Conservation (phyloP, 176 grass and related monocot genomes). For the Poa pratensis region DNA sequence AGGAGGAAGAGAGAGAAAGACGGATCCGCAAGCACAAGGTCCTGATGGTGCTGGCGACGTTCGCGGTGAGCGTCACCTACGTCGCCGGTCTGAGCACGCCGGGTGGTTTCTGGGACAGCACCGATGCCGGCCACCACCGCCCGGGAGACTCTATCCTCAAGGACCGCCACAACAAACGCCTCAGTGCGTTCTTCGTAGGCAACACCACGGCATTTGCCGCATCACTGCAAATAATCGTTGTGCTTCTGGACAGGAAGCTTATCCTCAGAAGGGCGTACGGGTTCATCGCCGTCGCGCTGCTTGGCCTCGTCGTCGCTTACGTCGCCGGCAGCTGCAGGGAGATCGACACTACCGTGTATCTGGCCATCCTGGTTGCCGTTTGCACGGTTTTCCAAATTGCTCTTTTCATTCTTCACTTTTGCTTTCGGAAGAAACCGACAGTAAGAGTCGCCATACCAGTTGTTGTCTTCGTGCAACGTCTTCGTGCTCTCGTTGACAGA, state of each 20-base stretch:
- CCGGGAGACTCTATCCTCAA: background rate
- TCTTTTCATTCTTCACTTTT: background rate
- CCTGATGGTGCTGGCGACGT: background rate
- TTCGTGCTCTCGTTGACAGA: background rate
- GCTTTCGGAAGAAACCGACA: background rate
- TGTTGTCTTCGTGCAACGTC: background rate
- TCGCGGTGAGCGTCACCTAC: background rate
- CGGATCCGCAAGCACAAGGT: background rate
- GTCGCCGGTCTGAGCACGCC: background rate
- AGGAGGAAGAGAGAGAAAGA: background rate
- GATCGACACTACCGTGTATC: background rate
- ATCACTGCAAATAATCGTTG: conserved; percentile 33
- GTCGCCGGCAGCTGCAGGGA: background rate
- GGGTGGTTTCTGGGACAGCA: background rate
- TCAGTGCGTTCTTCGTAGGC: conserved; percentile 18
- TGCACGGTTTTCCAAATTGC: background rate
- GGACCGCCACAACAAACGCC: background rate
- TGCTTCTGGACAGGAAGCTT: conserved; percentile 20
- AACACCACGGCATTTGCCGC: conserved; percentile 43
- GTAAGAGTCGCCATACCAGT: background rate
- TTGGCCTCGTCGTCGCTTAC: background rate
- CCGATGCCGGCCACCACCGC: background rate
- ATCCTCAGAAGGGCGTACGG: background rate
- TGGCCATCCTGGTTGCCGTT: background rate
- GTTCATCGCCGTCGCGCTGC: background rate